These are phyloP conservation scores for Euphorbia tirucalli DNA, from an alignment of 345 rosid genomes.

Conservation along the genomic window DNA sequence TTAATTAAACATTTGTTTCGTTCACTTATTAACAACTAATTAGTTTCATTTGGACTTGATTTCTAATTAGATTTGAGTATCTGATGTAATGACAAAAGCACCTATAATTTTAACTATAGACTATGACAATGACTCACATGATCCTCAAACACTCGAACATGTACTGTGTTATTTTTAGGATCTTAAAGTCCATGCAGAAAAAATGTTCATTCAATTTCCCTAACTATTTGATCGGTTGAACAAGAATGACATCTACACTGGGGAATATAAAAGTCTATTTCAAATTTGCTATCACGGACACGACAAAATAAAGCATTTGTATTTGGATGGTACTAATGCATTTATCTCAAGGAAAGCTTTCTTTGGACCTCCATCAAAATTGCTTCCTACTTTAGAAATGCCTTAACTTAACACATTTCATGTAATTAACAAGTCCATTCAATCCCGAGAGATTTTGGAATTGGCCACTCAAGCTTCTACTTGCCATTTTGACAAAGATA, in stretches of 20 bases:
- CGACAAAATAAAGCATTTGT: conserved; percentile 50
- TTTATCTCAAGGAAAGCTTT: conserved; percentile 56
- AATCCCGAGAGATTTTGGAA: conserved; percentile 21
- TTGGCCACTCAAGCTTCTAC: conserved; percentile 52
- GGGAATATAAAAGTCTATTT: conserved; percentile 38
- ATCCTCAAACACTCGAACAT: conserved; percentile 51
- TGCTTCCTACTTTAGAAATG: conserved; percentile 26
- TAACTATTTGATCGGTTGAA: conserved; percentile 52
- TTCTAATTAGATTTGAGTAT: conserved; percentile 56
- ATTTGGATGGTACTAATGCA: conserved; percentile 45
- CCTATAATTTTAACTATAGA: conserved; percentile 66
- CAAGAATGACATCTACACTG: conserved; percentile 53
- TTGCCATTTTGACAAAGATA: conserved; percentile 46
- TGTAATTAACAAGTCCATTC: conserved; percentile 28
- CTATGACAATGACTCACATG: conserved; percentile 75
- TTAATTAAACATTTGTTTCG: no score
- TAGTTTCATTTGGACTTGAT: neutral
- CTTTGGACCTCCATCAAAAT: conserved; percentile 41
- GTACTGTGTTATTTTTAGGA: conserved; percentile 53
- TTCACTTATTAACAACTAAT: no score
- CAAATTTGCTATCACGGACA: conserved; percentile 41
- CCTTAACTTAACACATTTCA: conserved; percentile 32
- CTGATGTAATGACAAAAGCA: conserved; percentile 63
- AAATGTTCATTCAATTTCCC: conserved; percentile 64
- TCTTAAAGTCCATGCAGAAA: conserved; percentile 21